A percentile compares a stretch with the other conserved stretches of the same genome.
Evolutionary conservation across 352 stramenopile species (phyloP).

Genomic region (Phytophthora fragariae): DNA sequence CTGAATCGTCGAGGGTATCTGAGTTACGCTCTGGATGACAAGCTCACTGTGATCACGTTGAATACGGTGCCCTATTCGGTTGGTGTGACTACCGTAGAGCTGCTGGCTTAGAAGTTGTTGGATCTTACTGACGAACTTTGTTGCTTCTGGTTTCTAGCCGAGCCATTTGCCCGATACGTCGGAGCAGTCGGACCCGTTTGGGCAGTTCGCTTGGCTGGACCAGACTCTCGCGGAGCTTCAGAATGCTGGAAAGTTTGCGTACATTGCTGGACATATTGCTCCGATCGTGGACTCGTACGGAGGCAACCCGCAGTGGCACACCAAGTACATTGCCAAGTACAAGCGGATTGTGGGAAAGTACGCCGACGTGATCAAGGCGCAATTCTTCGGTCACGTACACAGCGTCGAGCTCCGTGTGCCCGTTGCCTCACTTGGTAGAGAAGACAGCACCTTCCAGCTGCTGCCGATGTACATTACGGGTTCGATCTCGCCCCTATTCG

Average conservation of each 20-base stretch:
- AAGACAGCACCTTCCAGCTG: conserved; percentile 39
- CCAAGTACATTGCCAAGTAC: conserved; percentile 88
- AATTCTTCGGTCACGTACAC: conserved; percentile 95
- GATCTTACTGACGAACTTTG: conserved; percentile 7
- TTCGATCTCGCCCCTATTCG: conserved; percentile 91
- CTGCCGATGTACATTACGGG: conserved; percentile 87
- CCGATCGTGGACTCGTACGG: conserved; percentile 92
- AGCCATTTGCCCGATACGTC: conserved; percentile 82
- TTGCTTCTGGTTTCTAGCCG: conserved; percentile 45
- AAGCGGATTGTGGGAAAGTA: conserved; percentile 80
- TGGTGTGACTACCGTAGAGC: not conserved
- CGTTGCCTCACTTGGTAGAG: conserved; percentile 32
- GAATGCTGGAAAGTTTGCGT: conserved; percentile 66
- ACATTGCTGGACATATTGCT: conserved; percentile 92
- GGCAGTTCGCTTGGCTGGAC: conserved; percentile 92
- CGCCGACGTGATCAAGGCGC: conserved; percentile 78
- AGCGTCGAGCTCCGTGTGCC: conserved; percentile 91
- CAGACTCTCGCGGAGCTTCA: conserved; percentile 67
- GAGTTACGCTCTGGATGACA: conserved; percentile 67
- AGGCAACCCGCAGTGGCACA: conserved; percentile 90
- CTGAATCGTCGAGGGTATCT: conserved; percentile 78
- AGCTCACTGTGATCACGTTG: conserved; percentile 76
- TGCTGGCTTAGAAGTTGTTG: not conserved
- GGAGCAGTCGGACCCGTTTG: conserved; percentile 83
- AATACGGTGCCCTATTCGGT: conserved; percentile 91